Evolutionary conservation across 2,329 filamentous ascomycete species (phyloP), one percentile per base, ranked within the genome.

Genomic region (Zymoseptoria pseudotritici): DNA sequence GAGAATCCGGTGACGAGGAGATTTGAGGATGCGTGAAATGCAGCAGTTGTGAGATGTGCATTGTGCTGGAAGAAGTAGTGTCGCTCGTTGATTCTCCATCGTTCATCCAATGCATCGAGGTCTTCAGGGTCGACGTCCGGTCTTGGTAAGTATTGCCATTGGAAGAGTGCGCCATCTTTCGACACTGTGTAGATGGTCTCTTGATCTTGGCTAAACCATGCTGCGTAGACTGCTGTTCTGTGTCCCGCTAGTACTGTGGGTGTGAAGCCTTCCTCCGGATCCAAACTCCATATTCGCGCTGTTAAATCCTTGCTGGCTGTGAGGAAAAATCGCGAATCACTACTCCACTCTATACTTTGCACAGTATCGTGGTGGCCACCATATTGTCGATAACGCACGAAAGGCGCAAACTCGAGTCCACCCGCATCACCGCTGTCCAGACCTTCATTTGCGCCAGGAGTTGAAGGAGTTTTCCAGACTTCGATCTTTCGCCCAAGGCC

Each of bases 1-100:
- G 92, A 96, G 73, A 99, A 97, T 7, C 94, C 94, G 17, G 91
- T 91, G 1, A 99, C 92, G n/a, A 99, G 78, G n/a, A 99, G 80
- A 72, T 93, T 94, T 0, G 91, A 90, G 46, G 86, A 81, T 0
- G 92, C 79, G 67, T 99, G 94, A 73, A 91, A 99, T 26, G 88
- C 85, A n/a, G 92, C 90, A 69, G 93, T 97, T 66, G 89, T 90
- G 49, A 97, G 84, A 67, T 90, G 88, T 1, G 93, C 88, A 63
- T 88, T 88, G 67, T 89, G 89, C 72, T 97, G 94, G 85, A 94
- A 88, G 76, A 97, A 97, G 75, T 91, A 99, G 74, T 97, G 86
- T 65, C 88, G 85, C 71, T 94, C 84, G n/a, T 88, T 87, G 61
- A 97, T 96, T 63, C 92, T 86, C 94, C 94, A 99, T 63, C 88